A percentile compares a stretch with the other conserved stretches of the same genome.
Evolutionary conservation across 2,329 filamentous ascomycete genomes (phyloP).

Genomic region (Trichoderma cornu-damae): DNA sequence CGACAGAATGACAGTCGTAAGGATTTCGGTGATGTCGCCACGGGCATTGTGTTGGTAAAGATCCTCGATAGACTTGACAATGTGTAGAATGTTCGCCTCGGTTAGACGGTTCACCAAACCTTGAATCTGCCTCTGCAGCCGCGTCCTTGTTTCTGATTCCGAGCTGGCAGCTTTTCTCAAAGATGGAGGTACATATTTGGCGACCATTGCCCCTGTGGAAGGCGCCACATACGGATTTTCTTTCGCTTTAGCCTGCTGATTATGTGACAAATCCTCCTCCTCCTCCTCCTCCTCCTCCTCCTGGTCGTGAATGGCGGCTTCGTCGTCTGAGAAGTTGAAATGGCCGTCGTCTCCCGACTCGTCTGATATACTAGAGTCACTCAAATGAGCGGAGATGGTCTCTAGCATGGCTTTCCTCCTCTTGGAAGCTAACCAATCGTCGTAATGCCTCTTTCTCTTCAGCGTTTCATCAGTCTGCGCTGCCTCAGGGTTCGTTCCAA

Average conservation of each 20-base stretch:
- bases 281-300: no score
- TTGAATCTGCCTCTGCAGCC: conserved; percentile 74
- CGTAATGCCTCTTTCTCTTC: conserved; percentile 55
- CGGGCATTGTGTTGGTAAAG: conserved; percentile 79
- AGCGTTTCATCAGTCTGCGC: conserved; percentile 51
- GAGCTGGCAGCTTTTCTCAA: conserved; percentile 59
- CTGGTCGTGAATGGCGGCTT: conserved; percentile 29
- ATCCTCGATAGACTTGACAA: conserved; percentile 74
- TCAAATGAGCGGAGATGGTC: neutral
- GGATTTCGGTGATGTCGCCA: conserved; percentile 77
- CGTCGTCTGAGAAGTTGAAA: conserved; percentile 27
- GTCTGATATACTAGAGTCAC: conserved; percentile 25
- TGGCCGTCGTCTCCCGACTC: conserved; percentile 23
- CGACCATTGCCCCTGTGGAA: conserved; percentile 38
- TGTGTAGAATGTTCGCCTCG: conserved; percentile 81
- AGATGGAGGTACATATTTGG: conserved; percentile 88
- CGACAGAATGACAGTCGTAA: conserved; percentile 73
- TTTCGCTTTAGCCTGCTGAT: conserved; percentile 45
- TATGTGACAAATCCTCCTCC: conserved; percentile 24
- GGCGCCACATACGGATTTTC: conserved; percentile 92
- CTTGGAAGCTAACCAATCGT: conserved; percentile 57
- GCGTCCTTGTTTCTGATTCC: conserved; percentile 61
- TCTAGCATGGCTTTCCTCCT: conserved; percentile 25
- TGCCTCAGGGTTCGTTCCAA: conserved; percentile 45
- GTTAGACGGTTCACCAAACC: conserved; percentile 90